Percentiles rank a stretch among this genome's conserved stretches.
Conservation (phyloP, 2,329 filamentous ascomycete genomes). For the Coleophoma crateriformis region DNA sequence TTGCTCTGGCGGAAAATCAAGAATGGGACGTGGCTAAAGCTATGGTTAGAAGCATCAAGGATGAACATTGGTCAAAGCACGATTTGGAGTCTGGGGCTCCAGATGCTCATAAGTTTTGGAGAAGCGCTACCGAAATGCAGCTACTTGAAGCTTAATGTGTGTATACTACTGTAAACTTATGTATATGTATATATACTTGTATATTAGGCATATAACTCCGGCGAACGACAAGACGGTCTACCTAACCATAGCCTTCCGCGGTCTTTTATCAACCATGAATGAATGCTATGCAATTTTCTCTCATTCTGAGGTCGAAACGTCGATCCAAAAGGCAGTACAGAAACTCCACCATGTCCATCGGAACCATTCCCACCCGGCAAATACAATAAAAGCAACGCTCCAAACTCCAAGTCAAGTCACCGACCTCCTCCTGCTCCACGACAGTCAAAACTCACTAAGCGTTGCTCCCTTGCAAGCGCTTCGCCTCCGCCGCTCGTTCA, state of each 20-base stretch:
- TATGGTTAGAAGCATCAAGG: slow-evolving; percentile 21
- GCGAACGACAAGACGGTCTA: no score
- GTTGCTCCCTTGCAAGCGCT: neutral
- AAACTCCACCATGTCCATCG: no score
- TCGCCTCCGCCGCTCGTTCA: slow-evolving; percentile 1
- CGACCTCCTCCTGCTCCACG: neutral
- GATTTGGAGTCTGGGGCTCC: slow-evolving; percentile 13
- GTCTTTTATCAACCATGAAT: no score
- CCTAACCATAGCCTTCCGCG: no score
- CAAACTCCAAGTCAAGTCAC: neutral
- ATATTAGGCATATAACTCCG: neutral
- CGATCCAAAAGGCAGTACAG: no score
- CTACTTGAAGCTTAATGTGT: slow-evolving; percentile 8
- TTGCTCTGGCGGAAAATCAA: slow-evolving; percentile 20
- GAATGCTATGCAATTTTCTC: no score
- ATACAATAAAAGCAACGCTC: no score
- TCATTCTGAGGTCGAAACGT: no score
- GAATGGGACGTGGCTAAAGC: slow-evolving; percentile 24
- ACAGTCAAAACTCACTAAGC: neutral
- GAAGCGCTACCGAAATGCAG: slow-evolving; percentile 15
- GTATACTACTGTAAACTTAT: neutral
- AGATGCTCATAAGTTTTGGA: slow-evolving; percentile 18
- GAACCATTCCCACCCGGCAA: no score
- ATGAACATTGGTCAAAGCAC: slow-evolving; percentile 13
- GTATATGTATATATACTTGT: neutral